Conservation (phyloP, 139 green algal genomes). For the Chlorella vulgaris region DNA sequence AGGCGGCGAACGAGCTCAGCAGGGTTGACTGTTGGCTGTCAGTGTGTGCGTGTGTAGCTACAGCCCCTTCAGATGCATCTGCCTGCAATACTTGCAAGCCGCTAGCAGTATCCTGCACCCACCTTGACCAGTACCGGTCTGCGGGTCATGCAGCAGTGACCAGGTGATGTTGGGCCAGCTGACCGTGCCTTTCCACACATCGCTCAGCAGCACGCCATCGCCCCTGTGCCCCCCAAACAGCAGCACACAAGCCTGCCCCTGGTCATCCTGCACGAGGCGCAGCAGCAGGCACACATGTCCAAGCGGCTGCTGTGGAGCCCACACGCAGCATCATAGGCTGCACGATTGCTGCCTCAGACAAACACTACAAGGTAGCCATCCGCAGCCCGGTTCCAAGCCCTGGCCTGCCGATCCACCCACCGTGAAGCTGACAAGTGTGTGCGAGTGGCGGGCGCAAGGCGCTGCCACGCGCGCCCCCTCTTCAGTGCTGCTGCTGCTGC, state of each 20-base stretch:
- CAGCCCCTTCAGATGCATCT: no score
- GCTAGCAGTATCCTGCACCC: no score
- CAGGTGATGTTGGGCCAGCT: slow-evolving; percentile 8
- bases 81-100: neutral
- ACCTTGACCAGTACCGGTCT: neutral
- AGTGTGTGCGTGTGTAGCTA: no score
- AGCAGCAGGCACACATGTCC: neutral
- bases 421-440: slow-evolving; percentile 7
- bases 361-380: no score
- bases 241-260: neutral
- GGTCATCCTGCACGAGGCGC: neutral
- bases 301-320: no score
- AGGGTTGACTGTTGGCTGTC: neutral
- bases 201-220: slow-evolving; percentile 19
- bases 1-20: neutral
- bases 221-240: slow-evolving; percentile 29
- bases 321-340: no score
- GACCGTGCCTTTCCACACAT: slow-evolving; percentile 26
- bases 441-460: neutral
- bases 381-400: no score
- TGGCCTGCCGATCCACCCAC: no score
- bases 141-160: slow-evolving; percentile 15
- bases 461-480: neutral
- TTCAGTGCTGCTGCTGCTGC: neutral
- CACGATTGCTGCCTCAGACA: no score